A percentile compares a stretch with the other conserved stretches of the same genome.
Conservation (phyloP, 2,329 filamentous ascomycete species). For the Alternaria ventricosa region DNA sequence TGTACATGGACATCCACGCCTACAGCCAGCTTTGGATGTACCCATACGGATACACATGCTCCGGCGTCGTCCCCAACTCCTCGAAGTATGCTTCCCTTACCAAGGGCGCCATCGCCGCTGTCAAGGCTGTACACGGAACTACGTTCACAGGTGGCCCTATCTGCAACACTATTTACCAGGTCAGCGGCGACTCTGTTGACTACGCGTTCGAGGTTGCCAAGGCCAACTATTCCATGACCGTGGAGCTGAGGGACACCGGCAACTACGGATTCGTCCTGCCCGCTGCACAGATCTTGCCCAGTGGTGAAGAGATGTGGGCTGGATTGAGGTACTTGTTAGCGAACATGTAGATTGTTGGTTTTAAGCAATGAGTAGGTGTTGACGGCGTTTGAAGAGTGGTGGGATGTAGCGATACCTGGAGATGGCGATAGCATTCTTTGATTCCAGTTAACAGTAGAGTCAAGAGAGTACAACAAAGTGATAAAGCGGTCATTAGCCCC, state of each 20-base stretch:
- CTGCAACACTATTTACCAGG: slow-evolving; percentile 68
- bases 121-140: slow-evolving; percentile 62
- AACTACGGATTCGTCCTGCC: slow-evolving; percentile 59
- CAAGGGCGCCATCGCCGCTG: slow-evolving; percentile 57
- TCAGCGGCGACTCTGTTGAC: slow-evolving; percentile 55
- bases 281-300: slow-evolving; percentile 56
- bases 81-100: slow-evolving; percentile 59
- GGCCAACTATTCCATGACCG: slow-evolving; percentile 56
- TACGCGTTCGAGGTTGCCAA: slow-evolving; percentile 53
- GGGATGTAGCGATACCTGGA: neutral
- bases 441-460: neutral
- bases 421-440: neutral
- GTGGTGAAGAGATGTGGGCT: slow-evolving; percentile 56
- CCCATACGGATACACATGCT: slow-evolving; percentile 67
- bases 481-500: neutral
- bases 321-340: slow-evolving; percentile 39
- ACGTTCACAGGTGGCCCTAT: slow-evolving; percentile 55
- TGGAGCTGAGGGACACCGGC: slow-evolving; percentile 59
- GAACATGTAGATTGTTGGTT: neutral
- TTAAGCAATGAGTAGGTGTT: neutral
- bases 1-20: slow-evolving; percentile 71
- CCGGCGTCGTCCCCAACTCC: slow-evolving; percentile 55
- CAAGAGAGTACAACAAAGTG: neutral
- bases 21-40: slow-evolving; percentile 59
- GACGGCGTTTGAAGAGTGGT: neutral